Evolutionary conservation across 345 rosid species (phyloP).

Genomic region (Cochlearia excelsa): DNA sequence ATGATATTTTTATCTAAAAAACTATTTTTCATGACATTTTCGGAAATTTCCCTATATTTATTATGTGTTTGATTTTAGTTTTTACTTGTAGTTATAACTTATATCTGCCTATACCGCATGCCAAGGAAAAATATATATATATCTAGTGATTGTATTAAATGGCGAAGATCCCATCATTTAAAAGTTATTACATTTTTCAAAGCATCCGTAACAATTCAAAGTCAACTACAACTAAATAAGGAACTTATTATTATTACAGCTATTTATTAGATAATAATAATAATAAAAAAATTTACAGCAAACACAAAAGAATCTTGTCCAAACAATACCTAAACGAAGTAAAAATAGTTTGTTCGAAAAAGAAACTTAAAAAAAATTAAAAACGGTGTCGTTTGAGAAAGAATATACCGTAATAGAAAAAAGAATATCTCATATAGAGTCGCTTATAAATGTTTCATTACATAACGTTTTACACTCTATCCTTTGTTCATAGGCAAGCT

Average conservation of each 20-base stretch:
- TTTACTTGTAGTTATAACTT: slow-evolving; percentile 2
- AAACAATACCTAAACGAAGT: background rate
- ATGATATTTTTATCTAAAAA: too few species aligned
- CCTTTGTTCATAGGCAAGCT: slow-evolving; percentile 24
- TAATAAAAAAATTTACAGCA: slow-evolving; percentile 27
- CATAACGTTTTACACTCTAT: slow-evolving; percentile 15
- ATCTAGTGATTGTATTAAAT: slow-evolving; percentile 7
- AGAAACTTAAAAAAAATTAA: too few species aligned
- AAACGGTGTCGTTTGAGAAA: slow-evolving; percentile 15
- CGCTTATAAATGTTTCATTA: slow-evolving; percentile 27
- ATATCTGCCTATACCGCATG: slow-evolving; percentile 3
- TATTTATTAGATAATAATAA: background rate
- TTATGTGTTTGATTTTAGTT: background rate
- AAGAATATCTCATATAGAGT: slow-evolving; percentile 33
- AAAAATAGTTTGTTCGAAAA: background rate
- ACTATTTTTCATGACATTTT: too few species aligned
- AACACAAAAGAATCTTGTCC: slow-evolving; percentile 15
- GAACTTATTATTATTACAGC: background rate
- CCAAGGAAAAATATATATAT: background rate
- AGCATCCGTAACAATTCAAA: background rate
- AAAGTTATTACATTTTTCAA: too few species aligned
- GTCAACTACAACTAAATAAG: slow-evolving; percentile 22
- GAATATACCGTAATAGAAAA: slow-evolving; percentile 31
- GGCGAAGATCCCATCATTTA: background rate
- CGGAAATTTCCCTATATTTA: background rate